Evolutionary conservation across 441 rosid species (phyloP), one percentile per base, ranked within the genome.

Genomic region (Arabidopsis hybrid): DNA sequence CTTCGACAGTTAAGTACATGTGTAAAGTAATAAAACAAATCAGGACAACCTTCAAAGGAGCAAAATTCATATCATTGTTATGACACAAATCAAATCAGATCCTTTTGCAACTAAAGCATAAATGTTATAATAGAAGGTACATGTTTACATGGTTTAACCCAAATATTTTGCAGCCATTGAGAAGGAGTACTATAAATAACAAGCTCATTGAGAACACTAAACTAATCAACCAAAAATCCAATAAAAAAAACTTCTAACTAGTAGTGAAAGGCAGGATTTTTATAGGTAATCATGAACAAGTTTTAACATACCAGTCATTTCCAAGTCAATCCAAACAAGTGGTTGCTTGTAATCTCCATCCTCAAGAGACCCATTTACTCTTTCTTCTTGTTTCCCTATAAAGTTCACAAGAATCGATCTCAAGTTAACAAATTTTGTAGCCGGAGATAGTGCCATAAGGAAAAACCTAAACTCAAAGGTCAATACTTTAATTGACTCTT

Each of bases 321-420:
- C 97, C 83, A 92, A 74, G 87, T 92, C 95, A 74, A 92, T 89
- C 97, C 99, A 92, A 61, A 92, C 97, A 74, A 92, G 97, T 46
- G 97, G 97, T 80, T 88, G 83, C 77, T 47, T 89, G 83, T 68
- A 90, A 55, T 43, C 75, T 49, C 50, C 77, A 1, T 60, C 42
- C 51, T 80, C 68, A 36, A 60, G 38, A 62, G 47, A 80, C 16
- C 73, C 53, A 50, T 67, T 75, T 21, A 26, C 53, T 53, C 26
- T 56, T 58, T 75, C 75, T 79, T 60, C 67, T 60, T 68, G 2
- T 65, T 4, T 76, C 55, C 56, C 60, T 64, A 55, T 11, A 14
- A 71, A 12, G 4, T 56, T 36, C 35, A 76, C 46, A 64, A 7
- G 3, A 45, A 31, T 7, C 35, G 8, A 38, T 16, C 50, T 60